Percentiles rank a stretch among this genome's conserved stretches.
phyloP scores from a whole-genome alignment of 352 stramenopile species.

The Globisporangium irregulare region DNA sequence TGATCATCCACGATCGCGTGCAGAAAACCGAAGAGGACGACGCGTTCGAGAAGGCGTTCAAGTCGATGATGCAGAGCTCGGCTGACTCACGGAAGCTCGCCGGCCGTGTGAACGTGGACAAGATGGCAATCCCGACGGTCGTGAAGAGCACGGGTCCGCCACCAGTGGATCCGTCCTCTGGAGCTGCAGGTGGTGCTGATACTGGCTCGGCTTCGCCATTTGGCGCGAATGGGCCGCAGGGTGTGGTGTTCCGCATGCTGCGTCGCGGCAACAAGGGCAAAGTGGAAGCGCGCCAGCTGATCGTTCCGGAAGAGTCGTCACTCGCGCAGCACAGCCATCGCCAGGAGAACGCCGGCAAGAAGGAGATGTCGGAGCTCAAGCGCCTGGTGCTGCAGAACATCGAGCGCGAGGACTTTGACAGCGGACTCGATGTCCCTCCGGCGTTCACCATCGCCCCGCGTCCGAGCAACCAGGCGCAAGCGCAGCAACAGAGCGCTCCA shows the following conservation, averaged over 20 bases:
- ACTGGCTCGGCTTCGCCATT: slow-evolving; percentile 18
- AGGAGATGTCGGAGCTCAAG: slow-evolving; percentile 87
- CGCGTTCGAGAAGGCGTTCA: slow-evolving; percentile 87
- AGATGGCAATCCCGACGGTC: slow-evolving; percentile 85
- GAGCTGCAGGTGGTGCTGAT: background rate
- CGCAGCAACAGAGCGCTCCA: slow-evolving; percentile 12
- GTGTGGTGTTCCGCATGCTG: slow-evolving; percentile 92
- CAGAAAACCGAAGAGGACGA: slow-evolving; percentile 83
- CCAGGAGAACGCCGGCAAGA: slow-evolving; percentile 83
- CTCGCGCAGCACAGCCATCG: slow-evolving; percentile 89
- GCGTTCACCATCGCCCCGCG: slow-evolving; percentile 15
- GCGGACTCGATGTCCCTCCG: slow-evolving; percentile 7
- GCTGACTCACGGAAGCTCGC: slow-evolving; percentile 59
- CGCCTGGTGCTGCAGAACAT: slow-evolving; percentile 84
- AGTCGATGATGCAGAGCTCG: slow-evolving; percentile 77
- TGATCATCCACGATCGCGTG: slow-evolving; percentile 85
- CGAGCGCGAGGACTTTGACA: slow-evolving; percentile 79
- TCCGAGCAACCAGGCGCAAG: slow-evolving; percentile 7
- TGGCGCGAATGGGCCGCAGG: slow-evolving; percentile 29
- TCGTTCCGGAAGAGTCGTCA: slow-evolving; percentile 92
- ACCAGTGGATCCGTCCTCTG: slow-evolving; percentile 11
- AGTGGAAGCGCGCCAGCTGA: slow-evolving; percentile 91
- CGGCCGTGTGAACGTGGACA: slow-evolving; percentile 78
- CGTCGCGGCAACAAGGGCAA: slow-evolving; percentile 97
- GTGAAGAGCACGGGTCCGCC: slow-evolving; percentile 49